A percentile compares a stretch with the other conserved stretches of the same genome.
Conservation (phyloP, 2,329 filamentous ascomycete species). For the Lojkania enalia region DNA sequence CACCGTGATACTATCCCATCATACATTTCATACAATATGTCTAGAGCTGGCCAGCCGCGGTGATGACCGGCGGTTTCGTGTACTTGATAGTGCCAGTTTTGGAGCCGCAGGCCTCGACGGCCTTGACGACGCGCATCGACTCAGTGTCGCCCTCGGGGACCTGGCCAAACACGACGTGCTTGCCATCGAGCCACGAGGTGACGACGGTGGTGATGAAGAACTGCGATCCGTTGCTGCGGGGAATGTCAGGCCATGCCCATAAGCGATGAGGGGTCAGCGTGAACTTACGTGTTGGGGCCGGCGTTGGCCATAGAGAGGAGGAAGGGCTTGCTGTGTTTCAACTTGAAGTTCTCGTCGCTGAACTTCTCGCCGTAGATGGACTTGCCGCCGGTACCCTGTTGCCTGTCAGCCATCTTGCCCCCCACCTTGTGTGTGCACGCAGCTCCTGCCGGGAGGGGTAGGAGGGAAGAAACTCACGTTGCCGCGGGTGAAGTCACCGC, state of each 20-base stretch:
- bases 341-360: constrained; percentile 88
- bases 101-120: constrained; percentile 63
- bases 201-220: constrained; percentile 74
- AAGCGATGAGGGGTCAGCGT: background rate
- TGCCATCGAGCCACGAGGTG: constrained; percentile 72
- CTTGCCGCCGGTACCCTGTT: constrained; percentile 89
- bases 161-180: constrained; percentile 84
- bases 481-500: constrained; percentile 92
- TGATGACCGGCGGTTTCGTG: constrained; percentile 59
- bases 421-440: constrained; percentile 2
- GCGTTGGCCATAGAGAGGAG: constrained; percentile 95
- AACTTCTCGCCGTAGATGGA: constrained; percentile 98
- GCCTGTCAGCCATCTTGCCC: constrained; percentile 21
- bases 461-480: constrained; percentile 67
- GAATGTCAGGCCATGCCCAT: constrained; percentile 17
- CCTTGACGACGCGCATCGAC: constrained; percentile 59
- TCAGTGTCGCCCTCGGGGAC: constrained; percentile 59
- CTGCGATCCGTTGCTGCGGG: constrained; percentile 68
- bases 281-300: constrained; percentile 82
- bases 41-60: constrained; percentile 54
- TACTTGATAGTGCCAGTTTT: constrained; percentile 57
- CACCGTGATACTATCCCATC: constrained; percentile 13
- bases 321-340: constrained; percentile 73
- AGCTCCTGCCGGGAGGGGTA: constrained; percentile 3
- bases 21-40: constrained; percentile 16